Percentiles rank a stretch among this genome's conserved stretches.
phyloP scores from a whole-genome alignment of 495 filamentous ascomycete species.

The Lasiosphaeris hirsuta region DNA sequence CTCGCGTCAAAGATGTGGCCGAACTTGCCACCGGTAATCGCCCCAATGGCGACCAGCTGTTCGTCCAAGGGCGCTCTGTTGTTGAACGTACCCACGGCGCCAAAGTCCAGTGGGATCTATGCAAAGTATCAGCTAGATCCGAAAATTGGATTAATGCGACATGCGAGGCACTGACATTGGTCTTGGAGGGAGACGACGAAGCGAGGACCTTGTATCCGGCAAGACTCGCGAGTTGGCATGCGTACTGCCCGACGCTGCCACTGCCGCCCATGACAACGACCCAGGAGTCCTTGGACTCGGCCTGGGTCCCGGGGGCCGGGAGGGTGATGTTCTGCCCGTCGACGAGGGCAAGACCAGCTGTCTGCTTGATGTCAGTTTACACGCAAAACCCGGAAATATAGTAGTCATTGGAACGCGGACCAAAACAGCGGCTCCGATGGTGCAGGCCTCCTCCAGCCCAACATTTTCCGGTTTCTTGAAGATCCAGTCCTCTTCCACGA shows the following conservation, averaged over 20 bases:
- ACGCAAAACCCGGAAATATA: neutral
- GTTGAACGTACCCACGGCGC: conserved; percentile 40
- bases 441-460: conserved; percentile 34
- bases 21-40: conserved; percentile 38
- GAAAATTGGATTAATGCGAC: neutral
- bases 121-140: conserved; percentile 6
- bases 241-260: conserved; percentile 43
- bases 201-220: conserved; percentile 43
- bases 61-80: conserved; percentile 34
- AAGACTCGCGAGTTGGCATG: conserved; percentile 35
- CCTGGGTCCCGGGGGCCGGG: conserved; percentile 18
- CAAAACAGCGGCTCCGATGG: conserved; percentile 38
- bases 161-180: conserved; percentile 18
- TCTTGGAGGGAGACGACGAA: conserved; percentile 37
- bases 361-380: conserved; percentile 13
- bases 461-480: conserved; percentile 32
- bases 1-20: conserved; percentile 40
- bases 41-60: conserved; percentile 34
- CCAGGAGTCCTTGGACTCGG: conserved; percentile 37
- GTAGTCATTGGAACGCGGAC: conserved; percentile 23
- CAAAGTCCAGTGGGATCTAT: conserved; percentile 23
- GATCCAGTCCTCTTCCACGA: conserved; percentile 39
- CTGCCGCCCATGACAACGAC: conserved; percentile 42
- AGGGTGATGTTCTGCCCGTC: conserved; percentile 29
- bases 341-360: conserved; percentile 24